phyloP scores from a whole-genome alignment of 768 basidiomycete species.

The Amanita pseudoporphyria region DNA sequence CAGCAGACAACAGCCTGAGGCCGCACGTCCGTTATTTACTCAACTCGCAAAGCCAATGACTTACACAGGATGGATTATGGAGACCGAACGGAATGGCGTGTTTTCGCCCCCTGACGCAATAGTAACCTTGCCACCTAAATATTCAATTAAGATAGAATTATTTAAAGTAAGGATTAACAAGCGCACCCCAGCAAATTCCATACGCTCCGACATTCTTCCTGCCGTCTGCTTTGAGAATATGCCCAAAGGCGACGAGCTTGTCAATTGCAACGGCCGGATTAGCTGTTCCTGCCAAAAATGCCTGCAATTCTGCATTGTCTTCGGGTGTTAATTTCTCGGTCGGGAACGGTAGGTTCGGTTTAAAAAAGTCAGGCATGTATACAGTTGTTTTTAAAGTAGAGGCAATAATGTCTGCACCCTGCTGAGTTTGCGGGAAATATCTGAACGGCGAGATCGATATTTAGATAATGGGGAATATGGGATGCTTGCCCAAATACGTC shows the following conservation, averaged over 20 bases:
- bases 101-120: slow-evolving; percentile 27
- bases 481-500: slow-evolving; percentile 51
- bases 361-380: slow-evolving; percentile 62
- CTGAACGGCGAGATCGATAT: slow-evolving; percentile 17
- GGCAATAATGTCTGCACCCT: slow-evolving; percentile 57
- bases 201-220: slow-evolving; percentile 37
- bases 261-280: slow-evolving; percentile 27
- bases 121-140: slow-evolving; percentile 40
- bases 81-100: slow-evolving; percentile 38
- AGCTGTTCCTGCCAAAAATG: slow-evolving; percentile 50
- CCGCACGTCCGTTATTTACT: neutral
- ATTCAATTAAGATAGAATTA: neutral
- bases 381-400: slow-evolving; percentile 41
- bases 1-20: slow-evolving; percentile 37
- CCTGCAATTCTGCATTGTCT: slow-evolving; percentile 38
- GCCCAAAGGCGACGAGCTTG: slow-evolving; percentile 33
- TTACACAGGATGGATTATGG: slow-evolving; percentile 51
- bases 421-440: slow-evolving; percentile 54
- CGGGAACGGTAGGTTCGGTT: slow-evolving; percentile 40
- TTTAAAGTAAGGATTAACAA: neutral
- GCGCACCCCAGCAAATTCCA: slow-evolving; percentile 50
- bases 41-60: slow-evolving; percentile 11
- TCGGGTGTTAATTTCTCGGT: slow-evolving; percentile 42
- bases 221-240: slow-evolving; percentile 31
- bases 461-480: neutral